Evolutionary conservation across 352 stramenopile genomes (phyloP), one percentile per base, ranked within the genome.

Genomic region (Phytophthora agathidicida): DNA sequence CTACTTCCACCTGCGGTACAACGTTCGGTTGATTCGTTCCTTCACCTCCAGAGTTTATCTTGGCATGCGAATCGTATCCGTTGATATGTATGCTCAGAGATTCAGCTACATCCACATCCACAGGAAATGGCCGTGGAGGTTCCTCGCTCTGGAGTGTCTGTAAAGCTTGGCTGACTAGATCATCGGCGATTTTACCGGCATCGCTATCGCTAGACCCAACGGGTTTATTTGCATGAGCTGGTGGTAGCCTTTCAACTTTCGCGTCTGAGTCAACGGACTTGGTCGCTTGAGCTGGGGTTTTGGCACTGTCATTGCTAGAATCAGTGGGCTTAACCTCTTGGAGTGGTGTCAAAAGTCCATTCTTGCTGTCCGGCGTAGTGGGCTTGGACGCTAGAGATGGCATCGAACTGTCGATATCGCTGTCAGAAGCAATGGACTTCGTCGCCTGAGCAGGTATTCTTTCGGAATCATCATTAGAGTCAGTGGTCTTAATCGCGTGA

Each of bases 91-190:
- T 33, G 19, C 56, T 64, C 19, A 71, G 23, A 8, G 63, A 71
- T 7, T 39, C 44, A 20, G 24, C 27, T 24, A 69, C 38, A 6
- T 56, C 14, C 14, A 26, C 38, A 24, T 44, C 22, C 26, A 52
- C 28, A 31, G 52, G 57, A 44, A 42, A 11, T 44, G 13, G 37
- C 20, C 31, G 38, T 22, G 46, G 19, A 5, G 45, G 11, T 31
- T 75, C 75, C 10, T 76, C 68, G 16, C 54, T 53, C 0, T 73
- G 82, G 16, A 75, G 62, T 46, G 46, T 30, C 3, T 38, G 65
- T 30, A 82, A 39, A 9, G 71, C 76, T 36, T 68, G 44, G 31
- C 48, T 36, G 11, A 72, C 53, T 11, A 66, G 45, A n/a, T 67
- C 53, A n/a, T 60, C 33, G 8, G 44, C 51, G n/a, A 47, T 5